phyloP scores from a whole-genome alignment of 495 filamentous ascomycete genomes.

The Xylaria intraflava region DNA sequence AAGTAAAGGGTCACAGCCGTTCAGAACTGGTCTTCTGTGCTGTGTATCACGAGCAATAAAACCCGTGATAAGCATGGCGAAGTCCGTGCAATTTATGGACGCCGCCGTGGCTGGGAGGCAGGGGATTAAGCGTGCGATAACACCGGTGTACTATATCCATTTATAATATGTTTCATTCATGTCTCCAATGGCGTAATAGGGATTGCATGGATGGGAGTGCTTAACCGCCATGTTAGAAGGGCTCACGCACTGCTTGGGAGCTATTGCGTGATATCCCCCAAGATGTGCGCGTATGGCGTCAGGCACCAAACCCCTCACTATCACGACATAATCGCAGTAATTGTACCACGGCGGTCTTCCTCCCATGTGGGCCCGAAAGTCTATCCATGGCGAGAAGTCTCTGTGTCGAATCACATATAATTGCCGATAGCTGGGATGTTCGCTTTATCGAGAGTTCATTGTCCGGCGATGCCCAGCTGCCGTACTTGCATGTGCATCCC shows the following conservation, averaged over 20 bases:
- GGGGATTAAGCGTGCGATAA: neutral
- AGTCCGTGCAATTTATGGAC: conserved; percentile 3
- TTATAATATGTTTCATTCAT: neutral
- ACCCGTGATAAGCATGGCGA: neutral
- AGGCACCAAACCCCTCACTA: conserved; percentile 8
- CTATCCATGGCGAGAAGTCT: too few species aligned
- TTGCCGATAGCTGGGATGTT: too few species aligned
- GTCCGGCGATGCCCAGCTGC: too few species aligned
- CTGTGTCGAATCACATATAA: too few species aligned
- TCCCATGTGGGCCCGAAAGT: too few species aligned
- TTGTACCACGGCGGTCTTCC: too few species aligned
- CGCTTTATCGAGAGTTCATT: too few species aligned
- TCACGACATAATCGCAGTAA: neutral
- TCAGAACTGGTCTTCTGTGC: neutral
- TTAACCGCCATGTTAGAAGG: neutral
- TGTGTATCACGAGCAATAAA: neutral
- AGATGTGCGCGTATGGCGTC: conserved; percentile 11
- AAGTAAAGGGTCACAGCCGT: neutral
- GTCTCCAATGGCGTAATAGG: conserved; percentile 13
- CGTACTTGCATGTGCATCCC: too few species aligned
- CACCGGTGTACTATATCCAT: neutral
- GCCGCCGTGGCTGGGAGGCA: neutral
- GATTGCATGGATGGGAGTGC: conserved; percentile 1
- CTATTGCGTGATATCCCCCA: conserved; percentile 14
- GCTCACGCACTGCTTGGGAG: neutral